Evolutionary conservation across 345 rosid species (phyloP).

Genomic region (Psidium guajava): DNA sequence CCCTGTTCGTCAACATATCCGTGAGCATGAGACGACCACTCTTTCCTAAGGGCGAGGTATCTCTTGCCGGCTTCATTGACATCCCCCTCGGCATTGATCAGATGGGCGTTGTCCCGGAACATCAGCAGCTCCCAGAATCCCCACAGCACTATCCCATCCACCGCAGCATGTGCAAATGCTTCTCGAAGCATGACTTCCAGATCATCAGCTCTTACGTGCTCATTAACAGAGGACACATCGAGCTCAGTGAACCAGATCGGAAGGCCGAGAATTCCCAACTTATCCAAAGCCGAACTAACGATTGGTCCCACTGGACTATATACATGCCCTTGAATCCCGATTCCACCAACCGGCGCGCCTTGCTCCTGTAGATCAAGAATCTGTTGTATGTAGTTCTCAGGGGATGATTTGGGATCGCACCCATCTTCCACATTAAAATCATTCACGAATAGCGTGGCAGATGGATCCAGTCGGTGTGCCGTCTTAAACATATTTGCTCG

Average conservation of each 20-base stretch:
- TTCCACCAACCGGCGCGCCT: constrained; percentile 89
- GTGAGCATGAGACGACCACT: constrained; percentile 52
- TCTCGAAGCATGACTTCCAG: constrained; percentile 90
- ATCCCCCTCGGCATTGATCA: constrained; percentile 88
- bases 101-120: constrained; percentile 58
- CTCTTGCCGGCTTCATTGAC: constrained; percentile 78
- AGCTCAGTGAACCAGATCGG: constrained; percentile 96
- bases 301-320: constrained; percentile 69
- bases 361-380: constrained; percentile 63
- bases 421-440: constrained; percentile 95
- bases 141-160: constrained; percentile 93
- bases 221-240: constrained; percentile 73
- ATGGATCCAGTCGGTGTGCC: constrained; percentile 57
- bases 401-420: constrained; percentile 57
- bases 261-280: constrained; percentile 65
- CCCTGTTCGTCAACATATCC: constrained; percentile 49
- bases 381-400: constrained; percentile 68
- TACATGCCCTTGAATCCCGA: constrained; percentile 89
- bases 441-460: constrained; percentile 63
- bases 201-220: constrained; percentile 74
- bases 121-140: constrained; percentile 89
- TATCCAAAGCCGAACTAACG: constrained; percentile 62
- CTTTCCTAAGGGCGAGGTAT: constrained; percentile 54
- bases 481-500: constrained; percentile 67
- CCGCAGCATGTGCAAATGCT: constrained; percentile 84